Percentiles rank a stretch among this genome's conserved stretches.
These are phyloP conservation scores for Camellia granthamiana DNA, from an alignment of 148 eudicot genomes.

Conservation along the genomic window DNA sequence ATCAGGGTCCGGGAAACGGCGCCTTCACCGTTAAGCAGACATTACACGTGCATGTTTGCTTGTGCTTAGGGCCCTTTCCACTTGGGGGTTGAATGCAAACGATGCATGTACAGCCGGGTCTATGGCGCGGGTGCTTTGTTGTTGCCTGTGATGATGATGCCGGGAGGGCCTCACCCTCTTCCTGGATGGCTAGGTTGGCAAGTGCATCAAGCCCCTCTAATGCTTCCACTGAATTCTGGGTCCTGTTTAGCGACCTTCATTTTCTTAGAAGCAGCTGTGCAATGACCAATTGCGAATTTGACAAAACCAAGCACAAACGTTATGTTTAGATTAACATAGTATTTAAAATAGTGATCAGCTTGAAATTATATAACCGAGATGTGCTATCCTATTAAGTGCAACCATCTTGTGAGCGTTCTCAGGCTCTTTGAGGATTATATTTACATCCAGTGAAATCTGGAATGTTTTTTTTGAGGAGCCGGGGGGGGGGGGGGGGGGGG, in stretches of 20 bases:
- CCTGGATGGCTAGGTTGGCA: constrained; percentile 37
- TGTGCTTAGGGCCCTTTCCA: constrained; percentile 52
- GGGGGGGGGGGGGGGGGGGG: too few relatives aligned
- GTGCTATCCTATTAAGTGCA: not conserved
- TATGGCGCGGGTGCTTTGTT: constrained; percentile 64
- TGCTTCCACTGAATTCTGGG: constrained; percentile 30
- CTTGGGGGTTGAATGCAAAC: constrained; percentile 67
- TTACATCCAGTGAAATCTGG: not conserved
- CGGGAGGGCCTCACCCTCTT: constrained; percentile 30
- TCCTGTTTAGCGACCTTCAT: constrained; percentile 29
- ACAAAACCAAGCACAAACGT: not conserved
- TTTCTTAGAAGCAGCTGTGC: constrained; percentile 37
- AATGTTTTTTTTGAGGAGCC: not conserved
- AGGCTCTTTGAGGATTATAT: constrained; percentile 1
- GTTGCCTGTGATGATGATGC: constrained; percentile 32
- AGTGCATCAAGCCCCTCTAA: constrained; percentile 38
- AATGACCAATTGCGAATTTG: not conserved
- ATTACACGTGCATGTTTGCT: constrained; percentile 41
- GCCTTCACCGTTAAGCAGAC: constrained; percentile 42
- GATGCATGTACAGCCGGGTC: constrained; percentile 61
- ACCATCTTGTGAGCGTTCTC: not conserved
- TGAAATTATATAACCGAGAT: not conserved
- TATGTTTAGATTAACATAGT: too few relatives aligned
- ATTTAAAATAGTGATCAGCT: too few relatives aligned
- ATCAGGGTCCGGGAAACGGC: constrained; percentile 39